These are phyloP conservation scores for Thermochaetoides thermophila DNA, from an alignment of 495 filamentous ascomycete genomes.

Conservation along the genomic window DNA sequence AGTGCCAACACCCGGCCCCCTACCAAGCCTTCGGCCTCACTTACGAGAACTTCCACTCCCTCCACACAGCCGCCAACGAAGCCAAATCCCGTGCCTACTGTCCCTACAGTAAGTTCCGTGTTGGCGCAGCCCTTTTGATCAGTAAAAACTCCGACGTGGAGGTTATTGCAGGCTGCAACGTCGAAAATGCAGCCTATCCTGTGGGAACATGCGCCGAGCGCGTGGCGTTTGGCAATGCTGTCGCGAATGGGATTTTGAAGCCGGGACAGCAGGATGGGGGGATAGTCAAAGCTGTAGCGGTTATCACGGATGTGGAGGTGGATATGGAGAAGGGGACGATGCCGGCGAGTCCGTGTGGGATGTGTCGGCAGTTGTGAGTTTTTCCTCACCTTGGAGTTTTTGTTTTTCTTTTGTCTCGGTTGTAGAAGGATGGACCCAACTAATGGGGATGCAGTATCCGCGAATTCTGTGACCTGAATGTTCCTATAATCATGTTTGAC, in stretches of 20 bases:
- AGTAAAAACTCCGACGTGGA: constrained; percentile 8
- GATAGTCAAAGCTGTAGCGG: constrained; percentile 68
- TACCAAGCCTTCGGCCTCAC: constrained; percentile 36
- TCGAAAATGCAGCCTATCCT: constrained; percentile 88
- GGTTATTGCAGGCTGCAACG: constrained; percentile 64
- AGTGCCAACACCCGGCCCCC: constrained; percentile 11
- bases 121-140: constrained; percentile 73
- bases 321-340: too few relatives aligned
- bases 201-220: constrained; percentile 92
- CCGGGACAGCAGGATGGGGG: constrained; percentile 27
- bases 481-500: constrained; percentile 88
- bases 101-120: constrained; percentile 88
- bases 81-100: constrained; percentile 73
- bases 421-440: too few relatives aligned
- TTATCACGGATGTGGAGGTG: constrained; percentile 65
- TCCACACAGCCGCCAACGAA: constrained; percentile 41
- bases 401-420: background rate
- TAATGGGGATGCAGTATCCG: too few relatives aligned
- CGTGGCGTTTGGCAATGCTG: constrained; percentile 67
- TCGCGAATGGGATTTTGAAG: constrained; percentile 54
- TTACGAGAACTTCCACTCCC: constrained; percentile 41
- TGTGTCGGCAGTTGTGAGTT: constrained; percentile 47
- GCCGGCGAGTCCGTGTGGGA: constrained; percentile 60
- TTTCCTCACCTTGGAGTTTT: background rate
- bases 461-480: constrained; percentile 53